Evolutionary conservation across 306 rosid species (phyloP).

Genomic region (Sophora flavescens): DNA sequence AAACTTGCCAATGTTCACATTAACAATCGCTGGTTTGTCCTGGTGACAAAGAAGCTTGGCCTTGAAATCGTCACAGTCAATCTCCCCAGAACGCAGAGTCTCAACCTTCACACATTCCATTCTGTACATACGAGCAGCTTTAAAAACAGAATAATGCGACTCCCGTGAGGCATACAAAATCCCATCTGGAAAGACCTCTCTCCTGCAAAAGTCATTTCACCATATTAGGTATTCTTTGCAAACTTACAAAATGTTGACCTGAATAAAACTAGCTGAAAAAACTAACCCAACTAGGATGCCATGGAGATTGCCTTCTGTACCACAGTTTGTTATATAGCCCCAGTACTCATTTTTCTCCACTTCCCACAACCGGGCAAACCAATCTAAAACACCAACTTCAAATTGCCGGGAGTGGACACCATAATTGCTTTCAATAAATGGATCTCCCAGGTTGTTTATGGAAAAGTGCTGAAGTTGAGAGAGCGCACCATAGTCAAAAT

Average conservation of each 20-base stretch:
- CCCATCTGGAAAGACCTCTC: slow-evolving; percentile 68
- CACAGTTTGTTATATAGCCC: slow-evolving; percentile 99
- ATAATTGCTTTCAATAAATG: slow-evolving; percentile 93
- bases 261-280: slow-evolving; percentile 32
- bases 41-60: slow-evolving; percentile 54
- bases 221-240: slow-evolving; percentile 35
- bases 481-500: slow-evolving; percentile 93
- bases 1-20: slow-evolving; percentile 63
- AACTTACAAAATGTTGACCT: slow-evolving; percentile 22
- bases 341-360: slow-evolving; percentile 89
- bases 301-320: slow-evolving; percentile 98
- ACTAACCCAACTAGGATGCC: slow-evolving; percentile 71
- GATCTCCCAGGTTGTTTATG: slow-evolving; percentile 96
- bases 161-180: slow-evolving; percentile 64
- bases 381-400: slow-evolving; percentile 96
- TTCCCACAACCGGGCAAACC: slow-evolving; percentile 99
- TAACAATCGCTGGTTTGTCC: slow-evolving; percentile 70
- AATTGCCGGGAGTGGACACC: slow-evolving; percentile 95
- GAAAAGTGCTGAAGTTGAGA: slow-evolving; percentile 92
- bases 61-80: slow-evolving; percentile 65
- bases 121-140: slow-evolving; percentile 67
- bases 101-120: slow-evolving; percentile 62
- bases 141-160: slow-evolving; percentile 59
- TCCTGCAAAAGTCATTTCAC: slow-evolving; percentile 49
- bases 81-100: slow-evolving; percentile 60